Conservation (phyloP, 2,329 filamentous ascomycete species). For the Fusarium brachygibbosum region DNA sequence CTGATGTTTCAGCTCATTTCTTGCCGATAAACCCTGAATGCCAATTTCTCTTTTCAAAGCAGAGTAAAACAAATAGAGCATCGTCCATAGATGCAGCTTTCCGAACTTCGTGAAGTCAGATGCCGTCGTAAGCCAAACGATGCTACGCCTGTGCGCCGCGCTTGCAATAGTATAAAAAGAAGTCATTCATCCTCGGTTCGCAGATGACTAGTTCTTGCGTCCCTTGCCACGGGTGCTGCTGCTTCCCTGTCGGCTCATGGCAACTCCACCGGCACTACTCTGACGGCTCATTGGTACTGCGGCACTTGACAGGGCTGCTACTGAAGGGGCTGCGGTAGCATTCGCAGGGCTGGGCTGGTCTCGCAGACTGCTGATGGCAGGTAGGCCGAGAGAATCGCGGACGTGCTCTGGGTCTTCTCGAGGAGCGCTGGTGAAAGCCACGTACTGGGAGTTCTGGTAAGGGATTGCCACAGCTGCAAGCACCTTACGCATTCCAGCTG, state of each 20-base stretch:
- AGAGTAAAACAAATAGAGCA: slow-evolving; percentile 32
- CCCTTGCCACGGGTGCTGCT: slow-evolving; percentile 64
- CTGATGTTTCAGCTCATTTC: slow-evolving; percentile 13
- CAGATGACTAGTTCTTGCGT: slow-evolving; percentile 52
- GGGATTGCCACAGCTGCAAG: slow-evolving; percentile 68
- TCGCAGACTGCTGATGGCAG: slow-evolving; percentile 58
- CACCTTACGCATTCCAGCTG: slow-evolving; percentile 66
- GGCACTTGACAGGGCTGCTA: slow-evolving; percentile 51
- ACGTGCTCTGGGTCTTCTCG: slow-evolving; percentile 65
- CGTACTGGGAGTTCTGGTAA: slow-evolving; percentile 62
- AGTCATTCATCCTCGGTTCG: slow-evolving; percentile 15
- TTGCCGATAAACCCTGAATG: slow-evolving; percentile 10
- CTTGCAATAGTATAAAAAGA: slow-evolving; percentile 49
- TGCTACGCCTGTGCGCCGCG: slow-evolving; percentile 48
- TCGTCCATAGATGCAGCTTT: slow-evolving; percentile 13
- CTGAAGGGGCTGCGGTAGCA: slow-evolving; percentile 39
- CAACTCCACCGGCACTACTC: slow-evolving; percentile 67
- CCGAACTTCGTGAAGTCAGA: slow-evolving; percentile 23
- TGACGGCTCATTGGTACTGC: slow-evolving; percentile 68
- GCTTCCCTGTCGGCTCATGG: slow-evolving; percentile 69
- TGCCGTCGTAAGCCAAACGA: slow-evolving; percentile 32
- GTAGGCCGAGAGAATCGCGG: slow-evolving; percentile 64
- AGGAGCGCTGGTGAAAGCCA: slow-evolving; percentile 62
- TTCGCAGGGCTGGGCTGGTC: slow-evolving; percentile 56
- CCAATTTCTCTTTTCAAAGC: slow-evolving; percentile 20